These are phyloP conservation scores for Termitomyces heimii DNA, from an alignment of 768 basidiomycete species.

Conservation along the genomic window DNA sequence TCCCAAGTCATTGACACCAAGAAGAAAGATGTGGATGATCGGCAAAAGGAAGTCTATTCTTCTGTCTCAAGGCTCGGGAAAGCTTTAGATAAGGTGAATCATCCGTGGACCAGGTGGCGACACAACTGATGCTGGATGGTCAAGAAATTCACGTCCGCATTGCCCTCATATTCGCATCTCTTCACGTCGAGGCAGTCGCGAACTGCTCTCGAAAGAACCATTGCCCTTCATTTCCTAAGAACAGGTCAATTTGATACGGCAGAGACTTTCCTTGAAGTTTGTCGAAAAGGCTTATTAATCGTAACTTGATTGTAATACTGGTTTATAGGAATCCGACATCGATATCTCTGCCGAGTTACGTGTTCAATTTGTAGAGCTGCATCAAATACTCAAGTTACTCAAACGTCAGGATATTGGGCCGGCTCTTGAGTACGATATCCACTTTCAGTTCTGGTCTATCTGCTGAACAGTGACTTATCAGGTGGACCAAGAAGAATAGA, in stretches of 20 bases:
- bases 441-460: not conserved
- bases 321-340: conserved; percentile 57
- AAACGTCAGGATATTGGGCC: conserved; percentile 60
- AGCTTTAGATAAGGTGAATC: conserved; percentile 78
- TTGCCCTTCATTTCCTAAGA: conserved; percentile 73
- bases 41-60: conserved; percentile 84
- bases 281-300: conserved; percentile 13
- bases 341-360: conserved; percentile 46
- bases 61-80: conserved; percentile 78
- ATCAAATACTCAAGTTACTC: conserved; percentile 65
- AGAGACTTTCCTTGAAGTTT: conserved; percentile 66
- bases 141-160: conserved; percentile 52
- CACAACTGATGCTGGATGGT: not conserved
- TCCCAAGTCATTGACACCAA: conserved; percentile 54
- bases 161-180: conserved; percentile 63
- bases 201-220: conserved; percentile 58
- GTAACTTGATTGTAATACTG: conserved; percentile 4
- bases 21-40: conserved; percentile 84
- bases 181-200: conserved; percentile 59
- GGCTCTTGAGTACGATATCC: conserved; percentile 60
- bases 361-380: conserved; percentile 60
- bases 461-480: conserved; percentile 22
- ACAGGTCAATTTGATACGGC: conserved; percentile 79
- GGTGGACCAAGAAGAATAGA: conserved; percentile 73
- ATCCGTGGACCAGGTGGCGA: conserved; percentile 7